phyloP scores from a whole-genome alignment of 2,329 filamentous ascomycete species.

The Talaromyces sp. region DNA sequence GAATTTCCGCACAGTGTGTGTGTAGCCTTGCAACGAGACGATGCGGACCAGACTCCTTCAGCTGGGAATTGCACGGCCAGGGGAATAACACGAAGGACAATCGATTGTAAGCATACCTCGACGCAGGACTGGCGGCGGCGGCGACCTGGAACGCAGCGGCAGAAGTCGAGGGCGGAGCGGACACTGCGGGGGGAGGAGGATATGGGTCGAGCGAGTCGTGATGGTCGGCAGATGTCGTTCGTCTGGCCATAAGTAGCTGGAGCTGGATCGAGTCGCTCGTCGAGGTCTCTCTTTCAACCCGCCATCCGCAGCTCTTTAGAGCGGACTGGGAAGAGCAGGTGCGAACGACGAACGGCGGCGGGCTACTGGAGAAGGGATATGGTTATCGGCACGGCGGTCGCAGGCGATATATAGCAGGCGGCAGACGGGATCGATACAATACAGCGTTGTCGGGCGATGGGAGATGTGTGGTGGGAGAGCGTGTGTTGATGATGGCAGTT shows the following conservation, averaged over 20 bases:
- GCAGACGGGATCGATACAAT: not conserved
- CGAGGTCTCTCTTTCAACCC: constrained; percentile 33
- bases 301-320: constrained; percentile 35
- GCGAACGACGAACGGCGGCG: constrained; percentile 8
- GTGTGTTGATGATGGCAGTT: not conserved
- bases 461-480: not conserved
- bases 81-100: constrained; percentile 14
- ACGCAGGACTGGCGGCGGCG: constrained; percentile 23
- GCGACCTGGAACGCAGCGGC: constrained; percentile 16
- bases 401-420: constrained; percentile 8
- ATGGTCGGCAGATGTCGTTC: constrained; percentile 38
- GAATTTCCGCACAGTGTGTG: not conserved
- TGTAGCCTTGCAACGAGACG: not conserved
- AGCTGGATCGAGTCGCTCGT: constrained; percentile 26
- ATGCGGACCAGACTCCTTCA: not conserved
- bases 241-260: constrained; percentile 43
- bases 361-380: not conserved
- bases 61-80: not conserved
- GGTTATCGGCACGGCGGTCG: constrained; percentile 1
- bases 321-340: constrained; percentile 18
- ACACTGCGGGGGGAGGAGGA: constrained; percentile 27
- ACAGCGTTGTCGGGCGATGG: not conserved
- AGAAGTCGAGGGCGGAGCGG: constrained; percentile 18
- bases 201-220: constrained; percentile 39
- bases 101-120: constrained; percentile 28